Base-by-base conservation (phyloP, 257 asterid genomes). In the Solanum corneliomulleri region DNA sequence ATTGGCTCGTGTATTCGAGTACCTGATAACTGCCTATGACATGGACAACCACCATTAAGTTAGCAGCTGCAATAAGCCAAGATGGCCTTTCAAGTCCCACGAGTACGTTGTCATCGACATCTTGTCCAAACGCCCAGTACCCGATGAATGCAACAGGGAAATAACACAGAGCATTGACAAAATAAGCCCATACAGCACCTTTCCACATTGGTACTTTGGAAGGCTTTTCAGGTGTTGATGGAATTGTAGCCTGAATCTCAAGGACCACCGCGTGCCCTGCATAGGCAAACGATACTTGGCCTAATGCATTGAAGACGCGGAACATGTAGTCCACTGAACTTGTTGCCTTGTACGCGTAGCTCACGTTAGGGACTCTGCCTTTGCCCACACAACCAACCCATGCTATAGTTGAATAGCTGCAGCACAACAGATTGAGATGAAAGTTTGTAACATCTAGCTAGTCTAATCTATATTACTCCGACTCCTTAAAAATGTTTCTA, bases 21-120 rank as follows among this genome's bases (percentile, higher is more conserved):
- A 95, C 98, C 98, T 96, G 98, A 90, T 96, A 96, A 91, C 99
- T 96, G 76, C 99, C 98, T 9, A 96, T 91, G 42, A 96, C 99
- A 89, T 96, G 99, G 72, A 96, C 83, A 2, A 95, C 99, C 18
- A 96, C 98, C 98, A 95, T 95, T 85, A 96, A 60, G 77, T 96
- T 96, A 69, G 99, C 98, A 29, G 95, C 92, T 13, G 99, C 99
- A 85, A 96, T 95, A 33, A 96, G 98, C 99, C 99, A 96, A 2
- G 94, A 90, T 15, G 99, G 99, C 85, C 91, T 93, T 88, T 93
- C 84, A 9, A 96, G 98, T 56, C 93, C 94, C 7, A 93, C 98
- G 4, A 96, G 87, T 27, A 96, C 93, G 33, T 96, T 96, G 68
- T 96, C 99, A 4, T 93, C 37, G 9, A 96, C 99, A 9, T 94